Evolutionary conservation across 176 grass and related monocot species (phyloP).

Genomic region (Oryza nivara): DNA sequence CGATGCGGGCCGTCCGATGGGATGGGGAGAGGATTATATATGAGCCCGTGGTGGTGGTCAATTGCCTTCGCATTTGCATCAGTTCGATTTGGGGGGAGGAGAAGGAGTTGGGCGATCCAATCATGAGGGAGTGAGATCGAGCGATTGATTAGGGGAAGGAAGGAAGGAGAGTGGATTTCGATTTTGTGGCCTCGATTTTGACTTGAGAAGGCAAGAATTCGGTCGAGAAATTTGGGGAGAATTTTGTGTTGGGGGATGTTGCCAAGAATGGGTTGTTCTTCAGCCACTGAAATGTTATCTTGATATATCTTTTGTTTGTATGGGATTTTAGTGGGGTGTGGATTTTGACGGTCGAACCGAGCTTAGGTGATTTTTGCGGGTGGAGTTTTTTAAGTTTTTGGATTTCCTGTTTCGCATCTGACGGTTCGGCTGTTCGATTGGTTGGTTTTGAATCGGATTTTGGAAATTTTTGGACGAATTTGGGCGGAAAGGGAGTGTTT

Average conservation of each 20-base stretch:
- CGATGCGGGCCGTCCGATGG: neutral
- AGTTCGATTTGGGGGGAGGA: neutral
- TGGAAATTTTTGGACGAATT: neutral
- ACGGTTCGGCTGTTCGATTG: neutral
- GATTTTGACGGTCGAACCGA: neutral
- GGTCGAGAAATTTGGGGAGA: neutral
- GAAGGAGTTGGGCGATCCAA: neutral
- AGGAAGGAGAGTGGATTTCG: neutral
- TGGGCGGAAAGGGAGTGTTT: neutral
- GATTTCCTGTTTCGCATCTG: neutral
- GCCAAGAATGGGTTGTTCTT: neutral
- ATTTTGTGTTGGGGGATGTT: neutral
- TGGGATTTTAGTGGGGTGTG: neutral
- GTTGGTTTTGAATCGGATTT: neutral
- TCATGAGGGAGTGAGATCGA: neutral
- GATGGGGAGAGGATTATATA: neutral
- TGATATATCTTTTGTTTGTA: neutral
- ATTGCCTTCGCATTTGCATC: neutral
- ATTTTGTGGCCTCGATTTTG: constrained; percentile 25
- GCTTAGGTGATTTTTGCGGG: neutral
- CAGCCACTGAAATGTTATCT: neutral
- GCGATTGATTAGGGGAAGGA: neutral
- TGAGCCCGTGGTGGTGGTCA: neutral
- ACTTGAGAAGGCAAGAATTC: constrained; percentile 31
- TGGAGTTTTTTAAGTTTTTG: constrained; percentile 24